These are phyloP conservation scores for Magnaporthiopsis rhizophila DNA, from an alignment of 2,329 filamentous ascomycete genomes.

Conservation along the genomic window DNA sequence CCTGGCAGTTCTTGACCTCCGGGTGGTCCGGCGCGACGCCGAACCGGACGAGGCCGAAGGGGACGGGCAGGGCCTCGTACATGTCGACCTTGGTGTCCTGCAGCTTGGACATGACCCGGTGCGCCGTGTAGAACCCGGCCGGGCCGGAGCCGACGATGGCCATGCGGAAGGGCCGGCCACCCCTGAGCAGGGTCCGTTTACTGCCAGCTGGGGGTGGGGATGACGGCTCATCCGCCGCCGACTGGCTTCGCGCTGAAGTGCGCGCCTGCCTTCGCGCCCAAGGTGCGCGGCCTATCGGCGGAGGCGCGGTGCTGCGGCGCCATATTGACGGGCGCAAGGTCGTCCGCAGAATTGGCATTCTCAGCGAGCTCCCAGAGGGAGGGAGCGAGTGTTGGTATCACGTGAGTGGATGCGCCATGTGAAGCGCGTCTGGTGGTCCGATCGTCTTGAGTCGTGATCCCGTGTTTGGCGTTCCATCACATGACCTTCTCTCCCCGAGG, in stretches of 20 bases:
- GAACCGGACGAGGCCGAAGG: conserved; percentile 85
- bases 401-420: background rate
- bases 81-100: conserved; percentile 74
- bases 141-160: conserved; percentile 90
- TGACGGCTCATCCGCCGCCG: too few species aligned
- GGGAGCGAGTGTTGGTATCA: background rate
- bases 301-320: too few species aligned
- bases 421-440: background rate
- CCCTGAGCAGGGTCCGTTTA: background rate
- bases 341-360: background rate
- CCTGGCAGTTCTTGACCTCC: conserved; percentile 98
- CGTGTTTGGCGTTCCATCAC: background rate
- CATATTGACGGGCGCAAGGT: background rate
- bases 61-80: conserved; percentile 90
- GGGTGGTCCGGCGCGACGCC: conserved; percentile 98
- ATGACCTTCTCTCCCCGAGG: background rate
- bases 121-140: conserved; percentile 91
- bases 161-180: conserved; percentile 58
- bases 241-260: background rate
- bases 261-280: background rate
- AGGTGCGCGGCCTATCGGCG: too few species aligned
- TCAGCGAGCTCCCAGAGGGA: background rate
- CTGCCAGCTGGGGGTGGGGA: background rate
- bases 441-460: background rate
- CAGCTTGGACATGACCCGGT: conserved; percentile 72